Evolutionary conservation across 305 asterid species (phyloP).

Genomic region (Fraxinus nigra): DNA sequence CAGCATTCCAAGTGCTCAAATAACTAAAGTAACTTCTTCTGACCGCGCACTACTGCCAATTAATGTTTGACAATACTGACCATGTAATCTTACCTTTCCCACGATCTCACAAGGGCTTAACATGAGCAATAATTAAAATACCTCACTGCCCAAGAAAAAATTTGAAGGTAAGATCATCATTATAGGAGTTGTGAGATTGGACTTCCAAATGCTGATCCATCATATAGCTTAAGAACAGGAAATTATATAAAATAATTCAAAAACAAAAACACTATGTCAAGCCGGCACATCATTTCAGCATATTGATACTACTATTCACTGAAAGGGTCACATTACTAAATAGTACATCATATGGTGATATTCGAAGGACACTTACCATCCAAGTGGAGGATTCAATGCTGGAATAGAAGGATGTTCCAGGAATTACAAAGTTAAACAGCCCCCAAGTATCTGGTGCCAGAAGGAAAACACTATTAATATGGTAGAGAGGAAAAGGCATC

Average conservation of each 20-base stretch:
- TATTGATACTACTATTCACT: neutral
- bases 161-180: slow-evolving; percentile 3
- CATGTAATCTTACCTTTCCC: neutral
- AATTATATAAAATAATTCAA: neutral
- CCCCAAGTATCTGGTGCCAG: slow-evolving; percentile 72
- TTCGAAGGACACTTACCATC: slow-evolving; percentile 54
- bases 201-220: neutral
- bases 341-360: slow-evolving; percentile 3
- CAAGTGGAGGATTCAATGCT: slow-evolving; percentile 75
- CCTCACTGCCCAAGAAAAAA: neutral
- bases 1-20: slow-evolving; percentile 11
- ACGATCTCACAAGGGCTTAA: neutral
- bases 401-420: slow-evolving; percentile 78
- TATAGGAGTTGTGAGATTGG: slow-evolving; percentile 5
- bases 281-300: neutral
- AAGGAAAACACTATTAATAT: slow-evolving; percentile 20
- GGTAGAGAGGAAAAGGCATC: slow-evolving; percentile 3
- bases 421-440: slow-evolving; percentile 62
- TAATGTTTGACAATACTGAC: neutral
- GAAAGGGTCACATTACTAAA: neutral
- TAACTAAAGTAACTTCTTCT: neutral
- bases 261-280: neutral
- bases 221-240: neutral
- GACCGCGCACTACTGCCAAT: neutral
- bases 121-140: neutral